Conservation (phyloP, 2,329 filamentous ascomycete species). For the Colletotrichum chlorophyti region DNA sequence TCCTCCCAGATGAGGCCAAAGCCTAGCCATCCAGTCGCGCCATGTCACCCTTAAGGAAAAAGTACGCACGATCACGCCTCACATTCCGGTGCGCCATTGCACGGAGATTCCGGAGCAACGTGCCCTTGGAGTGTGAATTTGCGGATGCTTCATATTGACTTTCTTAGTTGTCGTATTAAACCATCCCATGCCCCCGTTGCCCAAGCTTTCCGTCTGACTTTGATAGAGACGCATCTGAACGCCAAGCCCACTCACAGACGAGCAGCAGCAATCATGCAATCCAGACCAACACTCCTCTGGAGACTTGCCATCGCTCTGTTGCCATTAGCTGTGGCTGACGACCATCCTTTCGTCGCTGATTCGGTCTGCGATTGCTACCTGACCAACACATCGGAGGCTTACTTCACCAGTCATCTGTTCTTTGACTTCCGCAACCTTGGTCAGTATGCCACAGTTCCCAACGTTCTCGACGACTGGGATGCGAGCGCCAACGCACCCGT, state of each 20-base stretch:
- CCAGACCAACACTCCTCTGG: slow-evolving; percentile 32
- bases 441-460: slow-evolving; percentile 45
- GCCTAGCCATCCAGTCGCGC: slow-evolving; percentile 9
- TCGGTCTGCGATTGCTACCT: slow-evolving; percentile 54
- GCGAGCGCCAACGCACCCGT: slow-evolving; percentile 37
- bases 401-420: slow-evolving; percentile 54
- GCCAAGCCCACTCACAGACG: neutral
- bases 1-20: slow-evolving; percentile 3
- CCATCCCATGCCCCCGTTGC: neutral
- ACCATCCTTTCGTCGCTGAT: slow-evolving; percentile 36
- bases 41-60: slow-evolving; percentile 1
- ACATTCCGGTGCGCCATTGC: slow-evolving; percentile 23
- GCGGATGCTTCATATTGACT: no score
- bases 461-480: slow-evolving; percentile 36
- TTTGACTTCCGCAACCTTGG: slow-evolving; percentile 55
- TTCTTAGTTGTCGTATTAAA: no score
- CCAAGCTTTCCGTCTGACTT: neutral
- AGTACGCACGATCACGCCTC: slow-evolving; percentile 19
- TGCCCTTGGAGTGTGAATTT: neutral
- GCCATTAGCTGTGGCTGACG: slow-evolving; percentile 11
- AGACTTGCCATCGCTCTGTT: slow-evolving; percentile 13
- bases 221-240: neutral
- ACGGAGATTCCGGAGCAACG: neutral
- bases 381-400: slow-evolving; percentile 52
- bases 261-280: slow-evolving; percentile 7